Evolutionary conservation across 2,329 filamentous ascomycete genomes (phyloP).

Genomic region (Monosporascus cannonballus): DNA sequence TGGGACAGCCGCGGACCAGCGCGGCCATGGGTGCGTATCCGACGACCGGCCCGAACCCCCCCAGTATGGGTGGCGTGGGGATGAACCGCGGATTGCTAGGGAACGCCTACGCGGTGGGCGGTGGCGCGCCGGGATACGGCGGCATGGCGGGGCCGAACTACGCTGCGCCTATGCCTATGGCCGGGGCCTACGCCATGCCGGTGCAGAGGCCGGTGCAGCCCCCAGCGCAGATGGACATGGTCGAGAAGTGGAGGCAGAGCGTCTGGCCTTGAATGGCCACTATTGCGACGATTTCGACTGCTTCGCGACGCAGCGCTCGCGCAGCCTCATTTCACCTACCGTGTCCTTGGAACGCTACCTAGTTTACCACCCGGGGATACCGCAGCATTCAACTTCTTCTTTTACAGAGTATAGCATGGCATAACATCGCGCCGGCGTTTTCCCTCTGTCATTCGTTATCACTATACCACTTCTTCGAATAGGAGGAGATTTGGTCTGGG

Average conservation of each 20-base stretch:
- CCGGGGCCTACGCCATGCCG: constrained; percentile 13
- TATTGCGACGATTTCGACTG: too few relatives aligned
- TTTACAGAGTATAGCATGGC: neutral
- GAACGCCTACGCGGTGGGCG: constrained; percentile 13
- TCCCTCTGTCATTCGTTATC: neutral
- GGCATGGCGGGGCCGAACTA: constrained; percentile 7
- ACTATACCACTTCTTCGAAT: neutral
- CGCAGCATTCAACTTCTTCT: neutral
- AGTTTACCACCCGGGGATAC: neutral
- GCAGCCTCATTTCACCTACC: neutral
- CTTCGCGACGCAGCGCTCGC: too few relatives aligned
- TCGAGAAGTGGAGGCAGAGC: constrained; percentile 28
- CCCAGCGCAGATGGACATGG: constrained; percentile 24
- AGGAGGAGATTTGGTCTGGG: too few relatives aligned
- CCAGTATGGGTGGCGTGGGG: too few relatives aligned
- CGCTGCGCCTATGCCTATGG: constrained; percentile 7
- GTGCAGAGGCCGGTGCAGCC: constrained; percentile 16
- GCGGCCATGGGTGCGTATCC: constrained; percentile 13
- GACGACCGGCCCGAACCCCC: constrained; percentile 4
- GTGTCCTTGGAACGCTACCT: too few relatives aligned
- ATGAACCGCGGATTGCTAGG: constrained; percentile 15
- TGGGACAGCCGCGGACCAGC: constrained; percentile 18
- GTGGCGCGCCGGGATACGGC: constrained; percentile 10
- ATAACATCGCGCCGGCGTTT: constrained; percentile 15
- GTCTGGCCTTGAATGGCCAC: constrained; percentile 16